Evolutionary conservation across 106 monocot genomes (phyloP).

Genomic region (Cymbidium sinense): DNA sequence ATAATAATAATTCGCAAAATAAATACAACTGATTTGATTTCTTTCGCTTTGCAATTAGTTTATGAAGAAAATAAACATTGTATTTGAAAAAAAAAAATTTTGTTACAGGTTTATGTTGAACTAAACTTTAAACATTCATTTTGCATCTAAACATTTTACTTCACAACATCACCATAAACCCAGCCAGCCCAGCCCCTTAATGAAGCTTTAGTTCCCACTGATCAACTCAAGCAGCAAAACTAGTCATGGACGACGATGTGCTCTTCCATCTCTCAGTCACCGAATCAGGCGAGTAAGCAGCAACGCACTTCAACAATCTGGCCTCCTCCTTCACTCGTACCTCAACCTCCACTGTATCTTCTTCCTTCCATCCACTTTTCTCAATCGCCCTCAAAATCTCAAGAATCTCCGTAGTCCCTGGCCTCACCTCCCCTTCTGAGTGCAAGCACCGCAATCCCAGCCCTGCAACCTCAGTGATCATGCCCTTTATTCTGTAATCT

Average conservation of each 20-base stretch:
- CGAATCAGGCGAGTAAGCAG: slow-evolving; percentile 5
- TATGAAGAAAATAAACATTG: too few species aligned
- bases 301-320: slow-evolving; percentile 2
- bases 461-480: slow-evolving; percentile 9
- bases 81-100: too few species aligned
- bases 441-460: slow-evolving; percentile 28
- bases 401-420: slow-evolving; percentile 31
- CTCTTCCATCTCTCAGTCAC: slow-evolving; percentile 8
- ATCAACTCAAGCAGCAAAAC: neutral
- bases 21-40: too few species aligned
- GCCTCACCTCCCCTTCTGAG: slow-evolving; percentile 39
- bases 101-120: too few species aligned
- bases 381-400: slow-evolving; percentile 21
- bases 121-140: too few species aligned
- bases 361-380: neutral
- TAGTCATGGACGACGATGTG: neutral
- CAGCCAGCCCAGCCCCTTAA: too few species aligned
- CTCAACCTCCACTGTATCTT: neutral
- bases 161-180: too few species aligned
- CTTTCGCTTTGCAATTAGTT: too few species aligned
- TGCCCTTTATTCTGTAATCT: slow-evolving; percentile 2
- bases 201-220: too few species aligned
- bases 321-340: neutral
- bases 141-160: too few species aligned
- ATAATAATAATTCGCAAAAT: too few species aligned